Conservation (phyloP, 352 stramenopile species). For the Phytopythium cucurbitacearum region DNA sequence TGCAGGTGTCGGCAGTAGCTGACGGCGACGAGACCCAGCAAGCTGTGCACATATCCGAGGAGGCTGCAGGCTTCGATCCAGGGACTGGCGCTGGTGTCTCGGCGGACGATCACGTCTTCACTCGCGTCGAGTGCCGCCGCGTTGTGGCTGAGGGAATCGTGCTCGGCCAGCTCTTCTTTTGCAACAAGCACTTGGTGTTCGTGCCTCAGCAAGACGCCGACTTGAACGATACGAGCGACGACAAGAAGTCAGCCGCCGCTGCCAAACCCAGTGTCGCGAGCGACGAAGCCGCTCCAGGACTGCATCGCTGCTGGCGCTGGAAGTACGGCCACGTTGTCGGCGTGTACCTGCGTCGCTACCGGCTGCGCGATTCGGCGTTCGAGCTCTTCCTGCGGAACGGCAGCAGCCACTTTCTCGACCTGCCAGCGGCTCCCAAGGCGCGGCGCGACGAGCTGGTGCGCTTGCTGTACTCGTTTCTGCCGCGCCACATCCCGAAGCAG, state of each 20-base stretch:
- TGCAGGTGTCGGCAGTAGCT: background rate
- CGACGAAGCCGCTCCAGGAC: constrained; percentile 60
- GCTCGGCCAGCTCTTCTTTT: constrained; percentile 59
- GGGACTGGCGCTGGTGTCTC: constrained; percentile 53
- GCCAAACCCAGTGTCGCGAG: background rate
- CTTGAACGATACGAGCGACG: constrained; percentile 9
- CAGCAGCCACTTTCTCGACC: constrained; percentile 79
- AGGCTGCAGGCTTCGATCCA: constrained; percentile 60
- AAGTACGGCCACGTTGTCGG: constrained; percentile 73
- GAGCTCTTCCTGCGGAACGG: constrained; percentile 82
- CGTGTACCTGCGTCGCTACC: constrained; percentile 79
- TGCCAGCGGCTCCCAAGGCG: constrained; percentile 57
- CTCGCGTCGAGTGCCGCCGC: constrained; percentile 52
- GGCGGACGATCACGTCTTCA: constrained; percentile 60
- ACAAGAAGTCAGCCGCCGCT: background rate
- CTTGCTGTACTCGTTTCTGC: constrained; percentile 74
- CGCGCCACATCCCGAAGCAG: constrained; percentile 65
- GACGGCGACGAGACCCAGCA: background rate
- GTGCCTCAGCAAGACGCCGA: constrained; percentile 36
- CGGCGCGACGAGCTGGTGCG: constrained; percentile 76
- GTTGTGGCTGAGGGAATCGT: constrained; percentile 77
- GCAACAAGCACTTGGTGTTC: constrained; percentile 59
- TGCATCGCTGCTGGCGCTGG: constrained; percentile 77
- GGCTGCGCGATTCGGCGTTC: constrained; percentile 74
- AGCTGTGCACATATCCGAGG: constrained; percentile 7